Evolutionary conservation across 192 early-diverging fungal species (phyloP).

Genomic region (Mortierella hygrophila): DNA sequence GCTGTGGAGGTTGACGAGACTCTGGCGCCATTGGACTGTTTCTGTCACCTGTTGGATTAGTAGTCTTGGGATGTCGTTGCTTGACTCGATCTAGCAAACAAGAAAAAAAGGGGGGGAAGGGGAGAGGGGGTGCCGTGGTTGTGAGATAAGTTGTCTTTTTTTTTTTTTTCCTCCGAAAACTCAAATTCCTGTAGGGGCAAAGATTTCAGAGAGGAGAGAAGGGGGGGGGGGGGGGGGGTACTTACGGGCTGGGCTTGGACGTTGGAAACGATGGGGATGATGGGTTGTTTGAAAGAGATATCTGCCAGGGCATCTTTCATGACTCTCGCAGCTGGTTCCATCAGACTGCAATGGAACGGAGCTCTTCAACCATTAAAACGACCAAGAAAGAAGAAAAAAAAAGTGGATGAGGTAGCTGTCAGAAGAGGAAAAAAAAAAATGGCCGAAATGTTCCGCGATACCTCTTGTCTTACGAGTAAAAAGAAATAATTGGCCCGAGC

Average conservation of each 20-base stretch:
- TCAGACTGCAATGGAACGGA: constrained; percentile 95
- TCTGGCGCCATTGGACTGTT: constrained; percentile 92
- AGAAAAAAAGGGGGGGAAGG: neutral
- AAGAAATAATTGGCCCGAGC: neutral
- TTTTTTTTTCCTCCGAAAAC: neutral
- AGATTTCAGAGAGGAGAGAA: no score
- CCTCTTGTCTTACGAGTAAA: neutral
- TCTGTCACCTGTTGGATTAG: constrained; percentile 85
- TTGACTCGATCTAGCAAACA: constrained; percentile 46
- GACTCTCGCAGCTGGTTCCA: constrained; percentile 85
- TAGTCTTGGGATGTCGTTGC: constrained; percentile 71
- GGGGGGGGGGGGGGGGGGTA: neutral
- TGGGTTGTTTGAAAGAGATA: constrained; percentile 77
- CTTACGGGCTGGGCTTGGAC: constrained; percentile 87
- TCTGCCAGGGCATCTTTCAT: constrained; percentile 79
- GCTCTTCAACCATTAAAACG: constrained; percentile 61
- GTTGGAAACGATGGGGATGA: constrained; percentile 91
- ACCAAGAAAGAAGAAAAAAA: neutral
- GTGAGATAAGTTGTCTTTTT: neutral
- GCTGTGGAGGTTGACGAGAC: constrained; percentile 81
- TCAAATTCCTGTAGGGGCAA: no score
- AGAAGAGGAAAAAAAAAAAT: no score
- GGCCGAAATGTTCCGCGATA: neutral
- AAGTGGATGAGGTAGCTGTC: neutral
- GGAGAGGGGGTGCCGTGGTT: neutral